phyloP scores from a whole-genome alignment of 2,329 filamentous ascomycete species.

The Aureobasidium mangrovei region DNA sequence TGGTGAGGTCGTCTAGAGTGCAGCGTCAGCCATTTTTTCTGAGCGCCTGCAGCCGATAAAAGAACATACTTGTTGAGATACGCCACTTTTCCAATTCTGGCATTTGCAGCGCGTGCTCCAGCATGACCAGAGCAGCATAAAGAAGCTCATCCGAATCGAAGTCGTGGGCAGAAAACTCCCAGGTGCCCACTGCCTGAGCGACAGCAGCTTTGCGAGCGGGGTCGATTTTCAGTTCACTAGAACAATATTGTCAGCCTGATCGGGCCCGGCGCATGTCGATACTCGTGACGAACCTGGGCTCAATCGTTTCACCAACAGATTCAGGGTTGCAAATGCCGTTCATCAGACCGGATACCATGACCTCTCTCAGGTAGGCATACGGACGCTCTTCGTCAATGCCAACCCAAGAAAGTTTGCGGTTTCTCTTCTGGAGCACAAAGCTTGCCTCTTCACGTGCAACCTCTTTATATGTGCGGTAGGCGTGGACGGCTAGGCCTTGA shows the following conservation, averaged over 20 bases:
- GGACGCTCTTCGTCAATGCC: constrained; percentile 77
- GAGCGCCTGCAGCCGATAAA: constrained; percentile 9
- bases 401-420: constrained; percentile 84
- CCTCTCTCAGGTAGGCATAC: constrained; percentile 81
- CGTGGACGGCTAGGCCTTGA: constrained; percentile 69
- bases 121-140: constrained; percentile 75
- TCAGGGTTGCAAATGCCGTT: constrained; percentile 72
- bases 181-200: constrained; percentile 61
- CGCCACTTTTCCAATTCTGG: constrained; percentile 74
- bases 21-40: constrained; percentile 19
- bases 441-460: constrained; percentile 64
- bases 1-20: constrained; percentile 63
- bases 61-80: constrained; percentile 60
- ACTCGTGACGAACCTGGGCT: constrained; percentile 43
- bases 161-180: constrained; percentile 84
- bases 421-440: constrained; percentile 61
- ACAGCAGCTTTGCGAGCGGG: constrained; percentile 57
- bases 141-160: constrained; percentile 87
- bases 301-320: constrained; percentile 53
- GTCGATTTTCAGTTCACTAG: constrained; percentile 57
- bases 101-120: constrained; percentile 76
- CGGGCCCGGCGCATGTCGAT: too few species aligned
- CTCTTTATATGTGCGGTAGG: constrained; percentile 72
- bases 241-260: neutral
- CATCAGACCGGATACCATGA: constrained; percentile 89